A percentile compares a stretch with the other conserved stretches of the same genome.
Evolutionary conservation across 106 monocot species (phyloP).

Genomic region (Allium fistulosum): DNA sequence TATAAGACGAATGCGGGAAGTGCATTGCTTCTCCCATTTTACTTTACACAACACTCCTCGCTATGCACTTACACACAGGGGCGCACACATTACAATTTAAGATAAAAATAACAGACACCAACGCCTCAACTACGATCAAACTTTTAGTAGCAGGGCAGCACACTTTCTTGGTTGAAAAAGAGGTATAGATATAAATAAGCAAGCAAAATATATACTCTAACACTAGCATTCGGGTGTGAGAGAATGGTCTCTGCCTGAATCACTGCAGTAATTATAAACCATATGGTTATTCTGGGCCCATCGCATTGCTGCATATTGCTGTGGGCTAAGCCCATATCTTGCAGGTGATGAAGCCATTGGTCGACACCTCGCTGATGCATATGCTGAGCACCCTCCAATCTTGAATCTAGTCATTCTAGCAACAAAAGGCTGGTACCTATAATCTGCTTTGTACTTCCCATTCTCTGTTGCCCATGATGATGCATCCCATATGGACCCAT

Average conservation of each 20-base stretch:
- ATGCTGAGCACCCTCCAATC: slow-evolving; percentile 41
- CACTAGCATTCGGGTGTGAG: slow-evolving; percentile 69
- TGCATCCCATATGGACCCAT: slow-evolving; percentile 90
- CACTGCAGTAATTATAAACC: slow-evolving; percentile 78
- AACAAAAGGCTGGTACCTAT: slow-evolving; percentile 61
- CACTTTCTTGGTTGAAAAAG: neutral
- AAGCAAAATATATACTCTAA: neutral
- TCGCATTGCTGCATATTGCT: slow-evolving; percentile 45
- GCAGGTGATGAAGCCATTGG: slow-evolving; percentile 35
- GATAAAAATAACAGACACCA: slow-evolving; percentile 2
- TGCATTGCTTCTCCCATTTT: no score
- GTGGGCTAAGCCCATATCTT: slow-evolving; percentile 39
- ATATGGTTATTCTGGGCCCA: slow-evolving; percentile 67
- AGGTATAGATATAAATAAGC: neutral
- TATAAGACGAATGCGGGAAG: no score
- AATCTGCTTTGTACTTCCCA: slow-evolving; percentile 67
- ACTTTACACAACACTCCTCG: no score
- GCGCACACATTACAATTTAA: neutral
- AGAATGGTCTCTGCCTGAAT: slow-evolving; percentile 51
- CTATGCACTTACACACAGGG: no score
- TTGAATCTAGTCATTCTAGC: slow-evolving; percentile 37
- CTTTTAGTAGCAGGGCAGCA: slow-evolving; percentile 33
- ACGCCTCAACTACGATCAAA: slow-evolving; percentile 35
- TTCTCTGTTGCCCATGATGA: slow-evolving; percentile 79
- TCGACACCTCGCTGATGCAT: slow-evolving; percentile 25